Base-by-base conservation (phyloP, 495 filamentous ascomycete genomes). In the Hypoxylon lenormandii region DNA sequence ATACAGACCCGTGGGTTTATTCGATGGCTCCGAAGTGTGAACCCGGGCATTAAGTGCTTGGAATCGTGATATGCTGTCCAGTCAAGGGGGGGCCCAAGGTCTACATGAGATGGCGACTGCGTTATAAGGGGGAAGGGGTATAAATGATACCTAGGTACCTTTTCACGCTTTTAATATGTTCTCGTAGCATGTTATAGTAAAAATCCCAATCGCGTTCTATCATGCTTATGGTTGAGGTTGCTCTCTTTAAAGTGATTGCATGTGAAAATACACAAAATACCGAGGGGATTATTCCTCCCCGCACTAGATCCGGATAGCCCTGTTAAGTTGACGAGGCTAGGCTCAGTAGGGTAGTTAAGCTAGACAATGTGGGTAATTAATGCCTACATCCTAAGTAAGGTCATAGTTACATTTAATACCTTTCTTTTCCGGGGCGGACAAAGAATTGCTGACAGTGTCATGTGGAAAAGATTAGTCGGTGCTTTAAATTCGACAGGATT, bases 1-100 rank as follows among this genome's bases (percentile, higher is more conserved):
- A 57, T 79, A 13, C 79, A 81, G 16, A 67, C 63, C 5, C 60
- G 76, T n/a, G 48, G 67, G 6, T 79, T 83, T 13, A 76, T 73
- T 16, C 60, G 64, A 22, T 76, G 80, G 71, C 30, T 79, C 47
- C 55, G 52, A 40, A 13, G 3, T 0, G 68, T 76, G 49, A 80
- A 78, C 19, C 52, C 58, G 8, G 48, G 42, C 0, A 67, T 80
- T 11, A 46, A 52, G 5, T 77, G 50, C 47, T 45, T 74, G n/a
- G 51, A 42, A 22, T 15, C 28, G 28, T 37, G 16, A 45, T 6
- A 28, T 33, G 30, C 6, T 33, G 10, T 33, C 30, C 10, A 11
- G 30, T 7, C 10, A 33, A 7, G 30, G 30, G n/a, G n/a, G n/a
- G n/a, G n/a, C n/a, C n/a, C n/a, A n/a, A n/a, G n/a, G n/a, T n/a